These are phyloP conservation scores for Wallacemonas collosoma DNA, from an alignment of 208 protist genomes.

Conservation along the genomic window DNA sequence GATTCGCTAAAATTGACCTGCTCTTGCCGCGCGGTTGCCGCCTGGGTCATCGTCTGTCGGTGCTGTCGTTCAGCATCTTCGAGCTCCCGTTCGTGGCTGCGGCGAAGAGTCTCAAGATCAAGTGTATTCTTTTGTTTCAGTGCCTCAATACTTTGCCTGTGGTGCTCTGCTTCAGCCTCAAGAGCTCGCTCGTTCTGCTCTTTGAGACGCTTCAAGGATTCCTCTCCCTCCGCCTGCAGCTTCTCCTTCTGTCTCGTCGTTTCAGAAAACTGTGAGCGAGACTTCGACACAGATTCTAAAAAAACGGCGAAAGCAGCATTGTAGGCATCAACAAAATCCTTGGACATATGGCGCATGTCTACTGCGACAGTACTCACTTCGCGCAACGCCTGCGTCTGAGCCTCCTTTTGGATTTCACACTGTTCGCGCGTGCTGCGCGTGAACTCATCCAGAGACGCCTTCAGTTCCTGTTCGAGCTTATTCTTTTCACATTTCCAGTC, in stretches of 20 bases:
- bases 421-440: constrained; percentile 36
- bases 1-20: constrained; percentile 25
- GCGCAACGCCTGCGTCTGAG: constrained; percentile 30
- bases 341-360: constrained; percentile 3
- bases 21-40: constrained; percentile 21
- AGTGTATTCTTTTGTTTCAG: constrained; percentile 20
- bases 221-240: constrained; percentile 23
- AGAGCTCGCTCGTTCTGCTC: constrained; percentile 23
- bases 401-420: constrained; percentile 38
- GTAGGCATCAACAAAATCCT: constrained; percentile 11
- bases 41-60: constrained; percentile 7
- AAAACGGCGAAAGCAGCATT: constrained; percentile 23
- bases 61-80: constrained; percentile 15
- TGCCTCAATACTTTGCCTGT: constrained; percentile 18
- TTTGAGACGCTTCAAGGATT: constrained; percentile 21
- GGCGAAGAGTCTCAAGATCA: constrained; percentile 25
- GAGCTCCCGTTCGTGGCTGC: constrained; percentile 6
- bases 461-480: constrained; percentile 38
- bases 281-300: constrained; percentile 23
- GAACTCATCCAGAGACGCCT: constrained; percentile 39
- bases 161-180: constrained; percentile 25
- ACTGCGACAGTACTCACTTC: constrained; percentile 19
- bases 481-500: constrained; percentile 41
- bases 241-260: constrained; percentile 27
- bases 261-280: constrained; percentile 31